Conservation (phyloP, 2,329 filamentous ascomycete species). For the Colletotrichum spaethianum region DNA sequence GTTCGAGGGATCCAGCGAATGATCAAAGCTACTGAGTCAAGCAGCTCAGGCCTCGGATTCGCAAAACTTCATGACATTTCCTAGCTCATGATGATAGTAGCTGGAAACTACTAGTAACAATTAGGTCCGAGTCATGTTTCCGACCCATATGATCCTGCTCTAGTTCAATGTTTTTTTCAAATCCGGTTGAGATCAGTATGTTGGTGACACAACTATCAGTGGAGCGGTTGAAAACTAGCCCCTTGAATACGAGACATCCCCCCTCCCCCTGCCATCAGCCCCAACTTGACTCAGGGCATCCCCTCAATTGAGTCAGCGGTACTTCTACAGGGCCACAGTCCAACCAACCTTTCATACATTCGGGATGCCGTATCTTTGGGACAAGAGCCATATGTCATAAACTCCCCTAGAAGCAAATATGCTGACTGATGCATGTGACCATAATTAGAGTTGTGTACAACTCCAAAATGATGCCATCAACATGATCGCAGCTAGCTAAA, state of each 20-base stretch:
- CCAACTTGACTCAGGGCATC: neutral
- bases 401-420: too few species aligned
- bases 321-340: neutral
- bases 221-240: neutral
- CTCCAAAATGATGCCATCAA: too few species aligned
- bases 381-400: too few species aligned
- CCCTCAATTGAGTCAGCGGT: neutral
- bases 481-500: neutral
- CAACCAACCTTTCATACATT: neutral
- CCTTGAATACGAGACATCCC: neutral
- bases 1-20: too few species aligned
- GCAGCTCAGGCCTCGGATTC: neutral
- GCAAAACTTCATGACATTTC: neutral
- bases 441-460: too few species aligned
- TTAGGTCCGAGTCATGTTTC: neutral
- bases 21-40: neutral
- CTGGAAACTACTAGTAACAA: neutral
- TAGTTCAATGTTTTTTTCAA: fast-evolving
- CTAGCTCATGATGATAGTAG: neutral
- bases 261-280: neutral
- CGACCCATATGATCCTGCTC: neutral
- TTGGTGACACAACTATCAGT: neutral
- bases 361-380: too few species aligned
- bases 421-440: neutral
- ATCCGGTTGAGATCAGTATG: neutral